Evolutionary conservation across 2,329 filamentous ascomycete species (phyloP).

Genomic region (Nannizziopsis arthrosporioides): DNA sequence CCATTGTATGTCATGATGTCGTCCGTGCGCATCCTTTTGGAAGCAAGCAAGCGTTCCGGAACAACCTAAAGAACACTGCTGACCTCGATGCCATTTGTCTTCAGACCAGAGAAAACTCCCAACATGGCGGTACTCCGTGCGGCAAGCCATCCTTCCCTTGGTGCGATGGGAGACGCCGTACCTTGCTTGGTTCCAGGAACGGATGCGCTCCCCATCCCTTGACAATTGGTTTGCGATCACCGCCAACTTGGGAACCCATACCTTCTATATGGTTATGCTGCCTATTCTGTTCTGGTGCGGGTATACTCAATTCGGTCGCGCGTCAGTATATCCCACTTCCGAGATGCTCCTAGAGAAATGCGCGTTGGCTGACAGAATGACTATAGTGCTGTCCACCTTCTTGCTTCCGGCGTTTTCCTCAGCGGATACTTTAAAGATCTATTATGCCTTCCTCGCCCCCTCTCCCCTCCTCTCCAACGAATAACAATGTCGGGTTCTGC

Average conservation of each 20-base stretch:
- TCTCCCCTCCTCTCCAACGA: slow-evolving; percentile 81
- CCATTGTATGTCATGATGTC: slow-evolving; percentile 46
- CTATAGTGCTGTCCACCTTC: slow-evolving; percentile 51
- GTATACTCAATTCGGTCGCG: slow-evolving; percentile 70
- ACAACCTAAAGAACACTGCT: slow-evolving; percentile 13
- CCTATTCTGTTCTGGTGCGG: slow-evolving; percentile 97
- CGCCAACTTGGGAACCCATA: slow-evolving; percentile 92
- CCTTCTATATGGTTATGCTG: slow-evolving; percentile 93
- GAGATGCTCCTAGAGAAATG: slow-evolving; percentile 5
- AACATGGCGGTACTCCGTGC: slow-evolving; percentile 74
- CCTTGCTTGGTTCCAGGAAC: slow-evolving; percentile 73
- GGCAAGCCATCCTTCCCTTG: slow-evolving; percentile 70
- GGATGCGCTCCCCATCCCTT: slow-evolving; percentile 66
- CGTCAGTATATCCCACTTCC: slow-evolving; percentile 45
- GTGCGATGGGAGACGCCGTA: slow-evolving; percentile 93
- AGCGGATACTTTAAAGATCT: slow-evolving; percentile 93
- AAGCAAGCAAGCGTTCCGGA: not conserved
- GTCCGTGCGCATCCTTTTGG: not conserved
- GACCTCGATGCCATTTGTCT: not conserved
- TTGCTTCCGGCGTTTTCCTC: slow-evolving; percentile 69
- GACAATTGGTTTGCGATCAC: slow-evolving; percentile 96
- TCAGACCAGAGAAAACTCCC: slow-evolving; percentile 74
- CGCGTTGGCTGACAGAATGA: slow-evolving; percentile 6
- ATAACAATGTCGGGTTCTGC: slow-evolving; percentile 86
- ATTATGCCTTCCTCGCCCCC: slow-evolving; percentile 77